phyloP scores from a whole-genome alignment of 441 rosid species.

The Corymbia calophylla region DNA sequence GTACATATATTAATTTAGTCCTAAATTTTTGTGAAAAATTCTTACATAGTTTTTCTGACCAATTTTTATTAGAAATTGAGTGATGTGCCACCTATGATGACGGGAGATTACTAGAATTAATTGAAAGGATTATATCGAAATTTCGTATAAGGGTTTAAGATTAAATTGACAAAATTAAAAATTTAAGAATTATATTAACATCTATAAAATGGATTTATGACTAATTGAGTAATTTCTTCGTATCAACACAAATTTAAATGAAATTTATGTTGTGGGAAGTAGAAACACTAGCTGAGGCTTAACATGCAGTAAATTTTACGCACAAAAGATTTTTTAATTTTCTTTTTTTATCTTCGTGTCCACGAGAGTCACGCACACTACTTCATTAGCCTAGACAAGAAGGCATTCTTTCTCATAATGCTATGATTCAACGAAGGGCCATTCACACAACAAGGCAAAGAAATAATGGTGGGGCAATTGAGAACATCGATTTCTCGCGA shows the following conservation, averaged over 20 bases:
- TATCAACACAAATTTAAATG: background rate
- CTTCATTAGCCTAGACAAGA: background rate
- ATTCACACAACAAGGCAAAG: background rate
- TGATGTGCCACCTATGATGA: accelerated
- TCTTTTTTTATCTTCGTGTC: background rate
- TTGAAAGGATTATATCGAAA: background rate
- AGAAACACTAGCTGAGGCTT: background rate
- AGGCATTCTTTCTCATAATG: background rate
- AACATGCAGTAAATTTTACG: background rate
- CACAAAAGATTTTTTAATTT: background rate
- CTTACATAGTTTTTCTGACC: accelerated
- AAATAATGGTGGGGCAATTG: background rate
- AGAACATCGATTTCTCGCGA: background rate
- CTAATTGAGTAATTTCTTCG: background rate
- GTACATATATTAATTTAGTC: background rate
- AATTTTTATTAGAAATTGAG: accelerated
- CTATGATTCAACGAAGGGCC: background rate
- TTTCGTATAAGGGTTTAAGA: background rate
- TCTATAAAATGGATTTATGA: background rate
- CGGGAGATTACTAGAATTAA: background rate
- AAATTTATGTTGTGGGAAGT: background rate
- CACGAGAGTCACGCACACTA: background rate
- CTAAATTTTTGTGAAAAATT: background rate
- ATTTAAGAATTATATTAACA: background rate
- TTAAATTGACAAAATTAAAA: background rate